These are phyloP conservation scores for Raphanus sativus DNA, from an alignment of 345 rosid species.

Conservation along the genomic window DNA sequence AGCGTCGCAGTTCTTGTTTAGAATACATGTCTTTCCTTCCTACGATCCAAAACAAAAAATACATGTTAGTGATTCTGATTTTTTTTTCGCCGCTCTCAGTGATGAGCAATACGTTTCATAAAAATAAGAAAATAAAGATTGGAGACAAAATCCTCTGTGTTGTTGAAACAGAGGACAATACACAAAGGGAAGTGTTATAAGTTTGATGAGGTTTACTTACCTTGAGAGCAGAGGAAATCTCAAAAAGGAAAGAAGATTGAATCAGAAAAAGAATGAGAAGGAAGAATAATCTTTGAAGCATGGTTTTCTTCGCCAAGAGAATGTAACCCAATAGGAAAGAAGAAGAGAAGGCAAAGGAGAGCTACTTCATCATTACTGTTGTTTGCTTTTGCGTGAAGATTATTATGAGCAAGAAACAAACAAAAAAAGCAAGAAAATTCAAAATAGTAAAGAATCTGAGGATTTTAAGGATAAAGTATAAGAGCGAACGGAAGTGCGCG, in stretches of 20 bases:
- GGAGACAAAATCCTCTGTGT: conserved; percentile 6
- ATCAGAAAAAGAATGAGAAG: conserved; percentile 35
- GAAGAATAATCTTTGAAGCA: conserved; percentile 40
- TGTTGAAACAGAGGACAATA: conserved; percentile 2
- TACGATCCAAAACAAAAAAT: conserved; percentile 32
- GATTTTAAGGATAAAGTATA: conserved; percentile 22
- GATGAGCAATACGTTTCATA: not conserved
- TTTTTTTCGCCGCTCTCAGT: too few species aligned
- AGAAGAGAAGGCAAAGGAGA: conserved; percentile 9
- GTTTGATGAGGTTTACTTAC: conserved; percentile 32
- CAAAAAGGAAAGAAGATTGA: conserved; percentile 38
- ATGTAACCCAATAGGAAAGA: not conserved
- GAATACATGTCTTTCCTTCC: conserved; percentile 79
- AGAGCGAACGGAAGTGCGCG: conserved; percentile 38
- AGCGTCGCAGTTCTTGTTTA: conserved; percentile 50
- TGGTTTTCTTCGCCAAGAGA: conserved; percentile 2
- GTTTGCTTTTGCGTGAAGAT: conserved; percentile 31
- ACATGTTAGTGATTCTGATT: not conserved
- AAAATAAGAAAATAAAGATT: not conserved
- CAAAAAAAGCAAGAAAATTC: too few species aligned
- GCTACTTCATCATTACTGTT: conserved; percentile 24
- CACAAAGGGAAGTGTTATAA: not conserved
- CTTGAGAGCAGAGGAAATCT: conserved; percentile 58
- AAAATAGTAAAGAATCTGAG: not conserved
- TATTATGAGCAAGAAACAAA: conserved; percentile 1